phyloP scores from a whole-genome alignment of 345 rosid species.

The Alliaria petiolata region DNA sequence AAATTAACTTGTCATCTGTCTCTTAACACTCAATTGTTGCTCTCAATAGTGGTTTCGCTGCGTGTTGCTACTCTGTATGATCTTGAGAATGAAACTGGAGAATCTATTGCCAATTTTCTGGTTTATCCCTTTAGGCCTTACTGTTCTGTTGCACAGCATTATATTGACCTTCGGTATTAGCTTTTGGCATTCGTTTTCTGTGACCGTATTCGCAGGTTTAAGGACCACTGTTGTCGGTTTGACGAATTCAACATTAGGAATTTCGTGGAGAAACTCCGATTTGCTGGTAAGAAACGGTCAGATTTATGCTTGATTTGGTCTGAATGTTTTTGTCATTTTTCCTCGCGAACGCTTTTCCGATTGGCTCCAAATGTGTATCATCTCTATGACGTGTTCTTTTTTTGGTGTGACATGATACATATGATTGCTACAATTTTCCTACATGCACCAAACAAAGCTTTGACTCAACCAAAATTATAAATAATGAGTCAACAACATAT shows the following conservation, averaged over 20 bases:
- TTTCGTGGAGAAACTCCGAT: not conserved
- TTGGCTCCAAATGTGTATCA: too few species aligned
- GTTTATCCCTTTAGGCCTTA: not conserved
- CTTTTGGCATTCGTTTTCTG: too few species aligned
- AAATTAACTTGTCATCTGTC: too few species aligned
- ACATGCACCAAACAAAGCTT: not conserved
- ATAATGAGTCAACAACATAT: not conserved
- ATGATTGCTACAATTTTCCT: not conserved
- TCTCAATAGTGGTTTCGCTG: too few species aligned
- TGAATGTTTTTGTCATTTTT: too few species aligned
- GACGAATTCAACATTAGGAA: not conserved
- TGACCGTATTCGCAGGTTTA: too few species aligned
- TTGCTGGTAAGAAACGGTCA: not conserved
- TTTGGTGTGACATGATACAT: not conserved
- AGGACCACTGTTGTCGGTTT: not conserved
- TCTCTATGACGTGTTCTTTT: not conserved
- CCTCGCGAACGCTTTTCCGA: too few species aligned
- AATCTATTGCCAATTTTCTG: not conserved
- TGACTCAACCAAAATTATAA: too few species aligned
- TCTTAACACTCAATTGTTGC: too few species aligned
- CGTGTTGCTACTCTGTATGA: not conserved
- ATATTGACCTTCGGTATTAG: too few species aligned
- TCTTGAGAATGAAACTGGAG: constrained; percentile 7
- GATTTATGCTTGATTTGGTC: not conserved
- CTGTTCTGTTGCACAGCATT: too few species aligned